phyloP scores from a whole-genome alignment of 176 grass and related monocot species.

The Avena sativa region DNA sequence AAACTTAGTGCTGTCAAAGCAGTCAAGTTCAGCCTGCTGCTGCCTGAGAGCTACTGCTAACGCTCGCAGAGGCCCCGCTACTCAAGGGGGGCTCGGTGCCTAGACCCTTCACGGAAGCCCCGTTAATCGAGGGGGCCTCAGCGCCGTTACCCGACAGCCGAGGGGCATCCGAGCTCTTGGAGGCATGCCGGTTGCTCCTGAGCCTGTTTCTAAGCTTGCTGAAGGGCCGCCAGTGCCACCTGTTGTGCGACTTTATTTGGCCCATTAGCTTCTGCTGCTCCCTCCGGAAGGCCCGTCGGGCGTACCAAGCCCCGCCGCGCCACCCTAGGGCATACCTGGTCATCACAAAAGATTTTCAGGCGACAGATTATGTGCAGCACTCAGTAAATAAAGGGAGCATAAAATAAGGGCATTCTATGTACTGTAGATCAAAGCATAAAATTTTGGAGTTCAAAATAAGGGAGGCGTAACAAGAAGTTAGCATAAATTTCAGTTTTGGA shows the following conservation, averaged over 20 bases:
- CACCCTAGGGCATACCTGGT: conserved; percentile 81
- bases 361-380: neutral
- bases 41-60: conserved; percentile 2
- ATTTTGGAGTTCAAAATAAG: neutral
- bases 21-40: neutral
- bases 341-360: neutral
- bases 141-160: neutral
- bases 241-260: conserved; percentile 64
- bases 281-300: conserved; percentile 57
- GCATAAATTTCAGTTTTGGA: neutral
- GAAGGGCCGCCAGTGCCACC: conserved; percentile 68
- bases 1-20: neutral
- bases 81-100: neutral
- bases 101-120: neutral
- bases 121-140: neutral
- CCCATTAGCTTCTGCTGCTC: conserved; percentile 84
- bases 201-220: conserved; percentile 41
- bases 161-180: conserved; percentile 7
- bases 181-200: conserved; percentile 39
- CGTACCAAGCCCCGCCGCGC: conserved; percentile 83
- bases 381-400: too few species aligned
- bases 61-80: neutral
- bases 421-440: too few species aligned
- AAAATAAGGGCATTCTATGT: too few species aligned
- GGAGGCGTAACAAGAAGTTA: neutral